Percentiles rank a stretch among this genome's conserved stretches.
These are phyloP conservation scores for Lathyrus sativus DNA, from an alignment of 306 rosid genomes.

Conservation along the genomic window DNA sequence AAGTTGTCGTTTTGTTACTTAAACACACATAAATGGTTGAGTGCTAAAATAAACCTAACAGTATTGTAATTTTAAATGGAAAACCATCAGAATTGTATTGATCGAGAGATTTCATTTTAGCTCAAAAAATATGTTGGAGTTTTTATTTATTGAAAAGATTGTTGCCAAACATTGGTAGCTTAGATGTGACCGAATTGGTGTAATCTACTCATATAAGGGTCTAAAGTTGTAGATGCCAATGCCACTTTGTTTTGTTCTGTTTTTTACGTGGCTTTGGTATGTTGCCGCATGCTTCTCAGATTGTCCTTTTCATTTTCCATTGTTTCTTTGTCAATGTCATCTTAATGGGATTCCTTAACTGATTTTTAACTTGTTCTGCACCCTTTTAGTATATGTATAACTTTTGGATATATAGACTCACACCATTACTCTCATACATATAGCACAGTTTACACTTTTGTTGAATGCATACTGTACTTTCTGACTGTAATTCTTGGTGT, in stretches of 20 bases:
- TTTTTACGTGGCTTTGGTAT: neutral
- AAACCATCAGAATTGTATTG: neutral
- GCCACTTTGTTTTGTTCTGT: neutral
- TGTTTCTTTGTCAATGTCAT: neutral
- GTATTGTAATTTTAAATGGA: neutral
- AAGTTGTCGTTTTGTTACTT: neutral
- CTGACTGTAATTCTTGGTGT: constrained; percentile 46
- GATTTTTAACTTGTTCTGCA: neutral
- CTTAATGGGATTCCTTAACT: neutral
- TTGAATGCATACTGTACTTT: constrained; percentile 9
- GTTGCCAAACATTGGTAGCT: neutral
- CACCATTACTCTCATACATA: too few species aligned
- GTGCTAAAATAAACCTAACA: neutral
- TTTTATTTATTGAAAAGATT: neutral
- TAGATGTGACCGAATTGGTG: constrained; percentile 11
- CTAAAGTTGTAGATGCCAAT: neutral
- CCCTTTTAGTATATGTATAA: neutral
- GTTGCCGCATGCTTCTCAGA: neutral
- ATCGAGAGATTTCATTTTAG: neutral
- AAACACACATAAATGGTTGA: neutral
- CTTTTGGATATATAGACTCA: neutral
- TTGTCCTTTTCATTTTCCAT: neutral
- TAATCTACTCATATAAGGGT: neutral
- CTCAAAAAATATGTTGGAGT: neutral
- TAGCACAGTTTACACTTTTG: neutral